phyloP scores from a whole-genome alignment of 2,329 filamentous ascomycete genomes.

The Plenodomus lindquistii region DNA sequence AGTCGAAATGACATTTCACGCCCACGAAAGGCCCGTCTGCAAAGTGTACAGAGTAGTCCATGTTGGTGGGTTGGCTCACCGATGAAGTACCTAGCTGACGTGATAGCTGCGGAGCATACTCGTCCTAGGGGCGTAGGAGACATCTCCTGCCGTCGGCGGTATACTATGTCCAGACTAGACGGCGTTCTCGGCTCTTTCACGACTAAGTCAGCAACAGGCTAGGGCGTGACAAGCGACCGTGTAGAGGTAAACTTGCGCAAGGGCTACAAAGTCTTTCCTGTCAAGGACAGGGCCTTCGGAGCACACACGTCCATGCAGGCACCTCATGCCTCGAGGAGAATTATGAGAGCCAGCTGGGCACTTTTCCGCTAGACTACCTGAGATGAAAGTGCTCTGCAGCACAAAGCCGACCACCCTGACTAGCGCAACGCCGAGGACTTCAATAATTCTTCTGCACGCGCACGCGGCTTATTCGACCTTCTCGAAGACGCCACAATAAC shows the following conservation, averaged over 20 bases:
- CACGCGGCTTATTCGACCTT: slow-evolving; percentile 25
- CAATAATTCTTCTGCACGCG: slow-evolving; percentile 21
- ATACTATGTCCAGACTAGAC: neutral
- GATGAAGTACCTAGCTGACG: neutral
- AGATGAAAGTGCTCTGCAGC: slow-evolving; percentile 4
- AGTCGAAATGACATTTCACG: neutral
- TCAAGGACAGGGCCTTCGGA: slow-evolving; percentile 5
- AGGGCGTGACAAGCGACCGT: slow-evolving; percentile 4
- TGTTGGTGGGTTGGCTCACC: neutral
- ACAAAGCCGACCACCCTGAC: slow-evolving; percentile 13
- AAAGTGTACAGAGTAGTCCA: neutral
- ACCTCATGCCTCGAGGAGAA: slow-evolving; percentile 36
- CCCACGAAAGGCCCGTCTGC: neutral
- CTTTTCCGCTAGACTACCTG: slow-evolving; percentile 11
- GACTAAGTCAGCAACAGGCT: slow-evolving; percentile 2
- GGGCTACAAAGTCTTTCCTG: neutral
- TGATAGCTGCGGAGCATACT: neutral
- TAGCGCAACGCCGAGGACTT: slow-evolving; percentile 25
- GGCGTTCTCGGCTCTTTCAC: slow-evolving; percentile 1
- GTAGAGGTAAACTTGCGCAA: slow-evolving; percentile 3
- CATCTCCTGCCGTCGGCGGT: neutral
- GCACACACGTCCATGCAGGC: slow-evolving; percentile 28
- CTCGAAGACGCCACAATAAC: slow-evolving; percentile 35
- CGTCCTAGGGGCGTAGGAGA: neutral
- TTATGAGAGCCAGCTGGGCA: slow-evolving; percentile 23